Percentiles rank a stretch among this genome's conserved stretches.
Evolutionary conservation across 176 grass and related monocot species (phyloP).

Genomic region (Oryza australiensis): DNA sequence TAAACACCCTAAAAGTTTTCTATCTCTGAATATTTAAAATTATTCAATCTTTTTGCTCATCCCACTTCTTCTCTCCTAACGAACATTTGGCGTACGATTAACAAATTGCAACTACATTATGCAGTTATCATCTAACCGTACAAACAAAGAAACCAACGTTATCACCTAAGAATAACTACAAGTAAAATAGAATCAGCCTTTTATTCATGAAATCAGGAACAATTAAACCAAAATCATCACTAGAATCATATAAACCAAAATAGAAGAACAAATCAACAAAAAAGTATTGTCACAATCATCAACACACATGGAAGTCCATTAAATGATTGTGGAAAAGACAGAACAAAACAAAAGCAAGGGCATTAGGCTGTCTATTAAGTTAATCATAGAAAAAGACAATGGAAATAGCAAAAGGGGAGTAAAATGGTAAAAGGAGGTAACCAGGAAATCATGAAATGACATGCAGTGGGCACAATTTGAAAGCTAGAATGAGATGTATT

Average conservation of each 20-base stretch:
- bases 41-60: not conserved
- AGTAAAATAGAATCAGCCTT: not conserved
- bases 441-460: no score
- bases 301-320: not conserved
- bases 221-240: not conserved
- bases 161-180: not conserved
- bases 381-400: not conserved
- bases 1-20: not conserved
- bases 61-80: not conserved
- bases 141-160: not conserved
- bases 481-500: no score
- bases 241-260: not conserved
- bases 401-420: not conserved
- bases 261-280: not conserved
- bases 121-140: not conserved
- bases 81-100: not conserved
- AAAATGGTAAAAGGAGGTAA: no score
- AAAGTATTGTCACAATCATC: not conserved
- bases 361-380: not conserved
- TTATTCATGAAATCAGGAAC: not conserved
- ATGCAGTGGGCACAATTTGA: no score
- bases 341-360: not conserved
- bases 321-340: not conserved
- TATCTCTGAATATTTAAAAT: not conserved
- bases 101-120: not conserved